Conservation (phyloP, 768 basidiomycete species). For the Neoboletus magnificus region DNA sequence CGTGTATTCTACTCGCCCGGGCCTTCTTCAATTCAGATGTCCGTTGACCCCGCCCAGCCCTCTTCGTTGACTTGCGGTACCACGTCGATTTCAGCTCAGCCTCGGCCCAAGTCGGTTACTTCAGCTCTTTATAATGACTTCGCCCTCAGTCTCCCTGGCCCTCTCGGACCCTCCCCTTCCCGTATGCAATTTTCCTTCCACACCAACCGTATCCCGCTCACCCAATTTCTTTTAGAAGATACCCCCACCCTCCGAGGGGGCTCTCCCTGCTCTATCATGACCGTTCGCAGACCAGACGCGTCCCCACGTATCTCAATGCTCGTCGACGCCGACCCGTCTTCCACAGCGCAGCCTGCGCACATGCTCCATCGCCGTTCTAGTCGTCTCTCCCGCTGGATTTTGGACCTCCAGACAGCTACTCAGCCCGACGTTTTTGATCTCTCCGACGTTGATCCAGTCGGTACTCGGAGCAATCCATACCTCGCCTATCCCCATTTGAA, state of each 20-base stretch:
- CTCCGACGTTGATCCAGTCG: conserved; percentile 23
- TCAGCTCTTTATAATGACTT: conserved; percentile 23
- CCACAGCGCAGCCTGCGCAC: background rate
- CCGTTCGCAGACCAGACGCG: conserved; percentile 25
- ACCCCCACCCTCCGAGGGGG: conserved; percentile 6
- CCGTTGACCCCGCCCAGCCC: conserved; percentile 20
- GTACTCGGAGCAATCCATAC: conserved; percentile 37
- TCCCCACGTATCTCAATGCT: conserved; percentile 12
- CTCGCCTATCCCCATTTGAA: conserved; percentile 40
- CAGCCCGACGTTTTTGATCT: conserved; percentile 18
- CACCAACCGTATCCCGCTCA: conserved; percentile 34
- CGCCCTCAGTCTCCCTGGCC: background rate
- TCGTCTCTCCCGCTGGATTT: conserved; percentile 44
- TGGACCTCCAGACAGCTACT: conserved; percentile 34
- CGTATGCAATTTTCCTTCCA: conserved; percentile 19
- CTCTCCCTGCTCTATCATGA: conserved; percentile 34
- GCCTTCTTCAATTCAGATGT: conserved; percentile 16
- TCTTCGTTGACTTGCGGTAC: conserved; percentile 15
- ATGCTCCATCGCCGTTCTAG: conserved; percentile 36
- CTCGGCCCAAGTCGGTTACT: conserved; percentile 10
- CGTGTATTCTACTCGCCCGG: conserved; percentile 16
- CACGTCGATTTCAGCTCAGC: conserved; percentile 12
- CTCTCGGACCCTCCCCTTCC: conserved; percentile 1
- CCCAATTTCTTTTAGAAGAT: conserved; percentile 25
- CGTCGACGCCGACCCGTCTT: conserved; percentile 8